Base-by-base conservation (phyloP, 2,329 filamentous ascomycete species). In the Arthrobotrys iridis region DNA sequence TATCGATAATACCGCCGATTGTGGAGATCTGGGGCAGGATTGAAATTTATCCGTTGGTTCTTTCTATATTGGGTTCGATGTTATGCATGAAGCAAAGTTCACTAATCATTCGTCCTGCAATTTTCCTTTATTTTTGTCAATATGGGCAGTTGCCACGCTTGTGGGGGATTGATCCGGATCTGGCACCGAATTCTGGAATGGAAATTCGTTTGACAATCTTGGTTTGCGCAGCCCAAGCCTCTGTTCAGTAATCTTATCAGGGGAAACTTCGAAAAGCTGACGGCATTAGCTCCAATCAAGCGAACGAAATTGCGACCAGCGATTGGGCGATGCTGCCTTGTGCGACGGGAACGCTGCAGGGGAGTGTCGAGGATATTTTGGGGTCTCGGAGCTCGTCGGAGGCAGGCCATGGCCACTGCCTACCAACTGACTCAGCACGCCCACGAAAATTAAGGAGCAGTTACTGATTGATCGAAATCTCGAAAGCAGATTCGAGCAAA, bases 231-330 rank as follows among this genome's bases (percentile, higher is more conserved):
- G 26, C 43, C 65, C 30, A 52, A 70, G 57, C 65, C 65, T 30
- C 45, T 46, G 45, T 62, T 70, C 30, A 62, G 65, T 62, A 70
- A 70, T 70, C 65, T 62, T 48, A 70, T 30, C 59, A 22, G 28
- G 50, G 50, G 50, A 37, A 43, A 43, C 13, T 43, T 43, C 18
- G 15, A 43, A 43, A 52, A 52, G 46, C 43, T 64, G 45, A 64
- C 45, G 43, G 58, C 58, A 63, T 46, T 24, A 50, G 26, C 20
- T 24, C 10, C 28, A 20, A 55, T 7, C 30, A 3, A 22, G 30
- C 30, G 26, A 40, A 33, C 8, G 50, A 28, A 55, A 37, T 37
- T 30, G 28, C 18, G 37, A 24, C 28, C 30, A 55, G 22, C 50
- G 6, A n/a, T 55, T 55, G 50, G 50, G 50, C 48, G n/a, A 55